Evolutionary conservation across 495 filamentous ascomycete genomes (phyloP).

Genomic region (Astrocystis sublimbata): DNA sequence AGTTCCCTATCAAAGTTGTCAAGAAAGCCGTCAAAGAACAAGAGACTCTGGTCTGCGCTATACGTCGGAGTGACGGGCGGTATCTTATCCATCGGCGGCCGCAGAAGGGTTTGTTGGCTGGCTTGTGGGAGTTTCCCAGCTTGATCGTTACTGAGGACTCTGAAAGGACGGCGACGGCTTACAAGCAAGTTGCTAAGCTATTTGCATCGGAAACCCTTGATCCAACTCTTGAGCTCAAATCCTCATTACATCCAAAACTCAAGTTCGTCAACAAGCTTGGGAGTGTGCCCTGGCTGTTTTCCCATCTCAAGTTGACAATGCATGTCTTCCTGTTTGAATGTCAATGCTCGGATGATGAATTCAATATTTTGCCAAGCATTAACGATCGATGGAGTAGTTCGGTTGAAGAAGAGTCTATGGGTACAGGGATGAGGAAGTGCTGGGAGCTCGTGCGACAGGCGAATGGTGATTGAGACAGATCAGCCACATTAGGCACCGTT

Average conservation of each 20-base stretch:
- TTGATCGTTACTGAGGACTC: slow-evolving; percentile 27
- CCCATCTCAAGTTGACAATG: slow-evolving; percentile 49
- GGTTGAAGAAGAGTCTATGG: slow-evolving; percentile 46
- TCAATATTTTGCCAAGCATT: neutral
- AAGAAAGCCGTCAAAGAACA: slow-evolving; percentile 48
- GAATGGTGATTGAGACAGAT: slow-evolving; percentile 8
- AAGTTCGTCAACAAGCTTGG: slow-evolving; percentile 38
- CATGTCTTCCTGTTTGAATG: slow-evolving; percentile 46
- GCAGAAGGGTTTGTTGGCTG: slow-evolving; percentile 45
- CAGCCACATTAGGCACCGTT: neutral
- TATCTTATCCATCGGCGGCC: slow-evolving; percentile 47
- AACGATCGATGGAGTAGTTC: slow-evolving; percentile 34
- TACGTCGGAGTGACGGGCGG: slow-evolving; percentile 35
- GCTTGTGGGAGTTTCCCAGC: slow-evolving; percentile 51
- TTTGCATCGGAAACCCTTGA: slow-evolving; percentile 27
- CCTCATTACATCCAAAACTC: neutral
- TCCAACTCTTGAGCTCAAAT: neutral
- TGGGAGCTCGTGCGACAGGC: slow-evolving; percentile 40
- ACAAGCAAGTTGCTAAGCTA: slow-evolving; percentile 25
- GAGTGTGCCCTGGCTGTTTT: slow-evolving; percentile 48
- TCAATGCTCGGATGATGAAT: slow-evolving; percentile 12
- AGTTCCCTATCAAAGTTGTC: slow-evolving; percentile 40
- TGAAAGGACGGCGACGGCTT: slow-evolving; percentile 24
- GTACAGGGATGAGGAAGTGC: slow-evolving; percentile 51
- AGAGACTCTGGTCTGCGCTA: slow-evolving; percentile 45